phyloP scores from a whole-genome alignment of 2,329 filamentous ascomycete species.

The Aureobasidium sp. region DNA sequence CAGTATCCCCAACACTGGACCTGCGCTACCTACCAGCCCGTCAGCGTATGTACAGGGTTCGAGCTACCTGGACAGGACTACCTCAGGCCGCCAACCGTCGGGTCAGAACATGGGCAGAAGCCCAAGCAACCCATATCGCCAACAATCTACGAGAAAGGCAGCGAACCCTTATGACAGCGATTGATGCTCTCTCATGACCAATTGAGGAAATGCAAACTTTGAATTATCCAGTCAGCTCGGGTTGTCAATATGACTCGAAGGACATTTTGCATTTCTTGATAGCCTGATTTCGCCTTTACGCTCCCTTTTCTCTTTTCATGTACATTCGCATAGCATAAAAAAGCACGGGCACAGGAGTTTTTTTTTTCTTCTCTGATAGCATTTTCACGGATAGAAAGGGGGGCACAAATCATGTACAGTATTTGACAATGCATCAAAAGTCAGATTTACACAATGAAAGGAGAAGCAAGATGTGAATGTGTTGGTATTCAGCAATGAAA shows the following conservation, averaged over 20 bases:
- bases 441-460: not conserved
- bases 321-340: not conserved
- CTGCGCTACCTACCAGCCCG: constrained; percentile 13
- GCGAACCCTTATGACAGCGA: constrained; percentile 8
- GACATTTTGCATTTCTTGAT: not conserved
- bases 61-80: constrained; percentile 9
- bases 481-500: not conserved
- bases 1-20: constrained; percentile 7
- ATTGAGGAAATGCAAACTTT: not conserved
- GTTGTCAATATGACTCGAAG: not conserved
- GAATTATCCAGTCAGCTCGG: not conserved
- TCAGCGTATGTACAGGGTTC: constrained; percentile 10
- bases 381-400: not conserved
- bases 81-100: not conserved
- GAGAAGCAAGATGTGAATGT: not conserved
- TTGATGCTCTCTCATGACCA: not conserved
- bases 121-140: constrained; percentile 23
- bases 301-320: not conserved
- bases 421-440: not conserved
- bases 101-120: constrained; percentile 19
- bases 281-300: not conserved
- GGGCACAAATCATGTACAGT: not conserved
- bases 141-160: not conserved
- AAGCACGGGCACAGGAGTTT: constrained; percentile 1
- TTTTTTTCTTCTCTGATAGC: not conserved